Base-by-base conservation (phyloP, 306 rosid genomes). In the Rubus parviflorus region DNA sequence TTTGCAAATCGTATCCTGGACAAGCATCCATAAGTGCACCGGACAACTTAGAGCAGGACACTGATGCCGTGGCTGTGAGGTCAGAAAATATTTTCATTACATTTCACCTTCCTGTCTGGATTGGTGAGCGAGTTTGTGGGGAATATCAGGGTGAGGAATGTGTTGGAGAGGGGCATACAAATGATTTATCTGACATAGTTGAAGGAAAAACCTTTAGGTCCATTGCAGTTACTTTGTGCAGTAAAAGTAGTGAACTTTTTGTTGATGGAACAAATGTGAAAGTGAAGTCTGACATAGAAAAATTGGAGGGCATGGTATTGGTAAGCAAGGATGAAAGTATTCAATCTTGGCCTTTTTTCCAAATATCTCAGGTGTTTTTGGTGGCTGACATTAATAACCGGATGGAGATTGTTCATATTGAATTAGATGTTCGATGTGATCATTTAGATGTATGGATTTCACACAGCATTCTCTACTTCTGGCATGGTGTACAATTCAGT, bases 371-470 rank as follows among this genome's bases (percentile, higher is more conserved):
- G 81, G 84, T 85, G 64, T 73, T 64, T 67, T 67, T 86, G 84
- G 90, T 87, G 62, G 86, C 86, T 80, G 83, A 83, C 15, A 49
- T 83, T 49, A 61, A 53, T 79, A 77, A 81, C 64, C 78, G n/a
- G 68, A 47, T 76, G 56, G 83, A 84, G 71, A 68, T 42, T 38
- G 35, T 40, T 48, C 70, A 62, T 69, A 77, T 85, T 48, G 81
- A 83, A 83, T 65, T 82, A 56, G 91, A 83, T 77, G 76, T 92
- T 78, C 81, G 77, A 68, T 92, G 90, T 70, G 93, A 95, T 84
- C 82, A 78, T 75, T 79, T 91, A 53, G 86, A 92, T 81, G 49
- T 90, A 53, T 92, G 95, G 93, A 83, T 94, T 75, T 87, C 97
- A 3, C 90, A 89, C 79, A 87, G 89, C 79, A 83, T 91, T 11